Evolutionary conservation across 495 filamentous ascomycete species (phyloP), one percentile per base, ranked within the genome.

Genomic region (Friedmanniomyces endolithicus): DNA sequence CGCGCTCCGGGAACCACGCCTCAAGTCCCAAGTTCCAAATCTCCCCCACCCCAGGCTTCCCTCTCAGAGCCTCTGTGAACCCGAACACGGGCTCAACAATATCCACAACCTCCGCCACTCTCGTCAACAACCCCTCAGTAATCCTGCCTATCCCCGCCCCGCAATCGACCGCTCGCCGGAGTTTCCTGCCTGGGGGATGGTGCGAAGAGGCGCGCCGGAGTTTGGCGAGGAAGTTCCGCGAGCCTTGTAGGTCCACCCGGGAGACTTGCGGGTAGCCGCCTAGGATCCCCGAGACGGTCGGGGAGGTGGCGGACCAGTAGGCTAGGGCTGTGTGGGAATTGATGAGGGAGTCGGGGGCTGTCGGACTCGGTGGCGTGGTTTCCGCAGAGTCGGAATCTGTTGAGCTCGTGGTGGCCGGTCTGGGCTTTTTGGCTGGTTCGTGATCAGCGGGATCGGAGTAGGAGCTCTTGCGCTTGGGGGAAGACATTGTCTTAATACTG

Each of bases 221-320:
- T 62, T 94, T 94, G 25, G 79, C 75, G 17, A 92, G 71, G 68
- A 95, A 92, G 64, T 75, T 82, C 58, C 76, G 74, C 11, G 85
- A 90, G 19, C 83, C 83, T 62, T 84, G 78, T 0, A 95, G 75
- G 64, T 95, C 90, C 61, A 86, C 76, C 52, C 79, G 76, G 27
- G 79, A 83, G 65, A 90, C 77, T 64, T 81, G 74, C 0, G 84
- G 85, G 60, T 77, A 90, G 40, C 86, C 85, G 61, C 89, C 88
- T 0, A 97, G 83, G 85, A 95, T 90, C 63, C 83, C 85, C 64
- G 82, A 78, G 50, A 82, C 74, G 54, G 81, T 82, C 37, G 86
- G 75, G n/a, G 81, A 72, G 55, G 87, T 71, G 57, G 73, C 69
- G 62, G 80, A 76, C 89, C 88, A 95, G 76, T 95, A 95, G n/a